Evolutionary conservation across 1,284 basidiomycete species (phyloP).

Genomic region (Boletus semigastroideus): DNA sequence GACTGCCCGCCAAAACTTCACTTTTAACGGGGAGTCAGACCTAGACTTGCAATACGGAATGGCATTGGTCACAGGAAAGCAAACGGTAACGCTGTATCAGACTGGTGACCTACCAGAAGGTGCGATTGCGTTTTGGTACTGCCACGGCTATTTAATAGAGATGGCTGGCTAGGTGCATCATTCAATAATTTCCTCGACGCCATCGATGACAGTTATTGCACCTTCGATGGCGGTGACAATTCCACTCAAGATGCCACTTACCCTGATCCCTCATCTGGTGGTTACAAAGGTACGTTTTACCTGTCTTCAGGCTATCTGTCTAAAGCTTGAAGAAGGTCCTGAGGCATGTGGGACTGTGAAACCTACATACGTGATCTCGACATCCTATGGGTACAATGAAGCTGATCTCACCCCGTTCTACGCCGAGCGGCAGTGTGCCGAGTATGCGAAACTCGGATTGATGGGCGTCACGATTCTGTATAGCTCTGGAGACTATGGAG

Average conservation of each 20-base stretch:
- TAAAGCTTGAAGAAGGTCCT: slow-evolving; percentile 22
- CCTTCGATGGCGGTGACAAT: slow-evolving; percentile 61
- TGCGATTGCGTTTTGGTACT: slow-evolving; percentile 5
- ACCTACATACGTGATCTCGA: slow-evolving; percentile 52
- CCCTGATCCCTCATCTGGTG: slow-evolving; percentile 47
- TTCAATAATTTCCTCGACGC: slow-evolving; percentile 49
- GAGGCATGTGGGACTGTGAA: slow-evolving; percentile 50
- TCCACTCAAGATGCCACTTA: slow-evolving; percentile 47
- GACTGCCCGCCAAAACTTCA: slow-evolving; percentile 34
- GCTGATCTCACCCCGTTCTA: slow-evolving; percentile 44
- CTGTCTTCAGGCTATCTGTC: not conserved
- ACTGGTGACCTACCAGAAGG: slow-evolving; percentile 43
- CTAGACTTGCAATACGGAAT: slow-evolving; percentile 53
- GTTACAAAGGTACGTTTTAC: slow-evolving; percentile 31
- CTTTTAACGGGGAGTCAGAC: slow-evolving; percentile 51
- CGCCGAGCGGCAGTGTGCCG: slow-evolving; percentile 52
- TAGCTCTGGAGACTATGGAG: slow-evolving; percentile 50
- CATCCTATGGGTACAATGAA: slow-evolving; percentile 52
- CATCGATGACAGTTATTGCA: slow-evolving; percentile 54
- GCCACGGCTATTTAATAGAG: not conserved
- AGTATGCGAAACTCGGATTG: slow-evolving; percentile 52
- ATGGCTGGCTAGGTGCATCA: slow-evolving; percentile 35
- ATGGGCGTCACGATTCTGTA: slow-evolving; percentile 51
- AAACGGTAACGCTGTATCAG: slow-evolving; percentile 46
- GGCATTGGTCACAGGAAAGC: slow-evolving; percentile 38